Conservation (phyloP, 495 filamentous ascomycete genomes). For the Entonaema liquescens region DNA sequence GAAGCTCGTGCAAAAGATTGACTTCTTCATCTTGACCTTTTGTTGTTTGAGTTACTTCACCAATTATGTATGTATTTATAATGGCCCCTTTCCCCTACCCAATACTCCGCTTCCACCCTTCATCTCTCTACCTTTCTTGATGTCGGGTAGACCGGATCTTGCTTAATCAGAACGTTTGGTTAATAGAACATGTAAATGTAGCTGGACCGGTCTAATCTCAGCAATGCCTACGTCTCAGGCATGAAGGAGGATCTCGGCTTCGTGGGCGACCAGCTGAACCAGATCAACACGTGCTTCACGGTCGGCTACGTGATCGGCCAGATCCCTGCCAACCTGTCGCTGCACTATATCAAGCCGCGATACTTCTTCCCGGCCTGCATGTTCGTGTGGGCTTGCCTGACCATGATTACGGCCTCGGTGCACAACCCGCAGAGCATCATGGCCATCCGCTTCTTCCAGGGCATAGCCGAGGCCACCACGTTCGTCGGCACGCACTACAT, state of each 20-base stretch:
- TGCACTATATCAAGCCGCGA: conserved; percentile 66
- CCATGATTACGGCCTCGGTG: conserved; percentile 65
- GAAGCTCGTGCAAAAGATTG: conserved; percentile 63
- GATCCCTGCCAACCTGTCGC: conserved; percentile 67
- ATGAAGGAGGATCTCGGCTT: conserved; percentile 71
- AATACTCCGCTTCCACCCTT: background rate
- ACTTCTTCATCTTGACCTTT: conserved; percentile 72
- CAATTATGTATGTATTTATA: conserved; percentile 45
- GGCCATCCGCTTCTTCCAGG: conserved; percentile 75
- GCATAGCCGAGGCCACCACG: conserved; percentile 66
- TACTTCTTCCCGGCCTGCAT: conserved; percentile 70
- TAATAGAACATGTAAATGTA: conserved; percentile 33
- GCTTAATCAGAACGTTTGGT: background rate
- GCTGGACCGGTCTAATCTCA: conserved; percentile 67
- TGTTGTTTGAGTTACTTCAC: conserved; percentile 69
- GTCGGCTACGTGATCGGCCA: conserved; percentile 65
- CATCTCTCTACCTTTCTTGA: background rate
- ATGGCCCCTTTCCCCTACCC: background rate
- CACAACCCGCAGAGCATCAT: conserved; percentile 64
- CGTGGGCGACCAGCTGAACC: conserved; percentile 64
- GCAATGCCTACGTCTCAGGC: conserved; percentile 71
- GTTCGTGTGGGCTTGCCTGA: conserved; percentile 67
- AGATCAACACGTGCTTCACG: conserved; percentile 64
- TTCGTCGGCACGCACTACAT: conserved; percentile 74
- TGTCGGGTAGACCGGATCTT: background rate